phyloP scores from a whole-genome alignment of 306 rosid genomes.

The Quercus wislizeni region DNA sequence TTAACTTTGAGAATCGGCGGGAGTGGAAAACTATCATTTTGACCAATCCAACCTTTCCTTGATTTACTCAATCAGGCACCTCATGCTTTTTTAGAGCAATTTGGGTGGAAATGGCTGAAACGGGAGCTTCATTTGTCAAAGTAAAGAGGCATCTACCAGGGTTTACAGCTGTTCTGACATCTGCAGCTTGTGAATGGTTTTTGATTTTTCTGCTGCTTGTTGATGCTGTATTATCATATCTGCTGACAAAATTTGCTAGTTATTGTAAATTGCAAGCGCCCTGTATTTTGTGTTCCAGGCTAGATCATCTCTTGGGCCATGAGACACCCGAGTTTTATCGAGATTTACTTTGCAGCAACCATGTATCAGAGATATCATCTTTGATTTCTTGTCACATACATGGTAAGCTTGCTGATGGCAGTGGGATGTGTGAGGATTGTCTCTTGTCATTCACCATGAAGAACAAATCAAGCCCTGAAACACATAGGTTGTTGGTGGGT shows the following conservation, averaged over 20 bases:
- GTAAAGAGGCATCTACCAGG: slow-evolving; percentile 40
- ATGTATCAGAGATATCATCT: slow-evolving; percentile 62
- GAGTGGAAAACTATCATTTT: slow-evolving; percentile 23
- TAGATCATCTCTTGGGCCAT: slow-evolving; percentile 49
- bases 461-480: slow-evolving; percentile 26
- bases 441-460: slow-evolving; percentile 42
- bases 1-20: slow-evolving; percentile 30
- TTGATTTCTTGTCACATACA: slow-evolving; percentile 51
- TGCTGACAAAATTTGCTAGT: slow-evolving; percentile 60
- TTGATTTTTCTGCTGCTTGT: slow-evolving; percentile 71
- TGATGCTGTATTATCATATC: slow-evolving; percentile 55
- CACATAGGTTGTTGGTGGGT: slow-evolving; percentile 44
- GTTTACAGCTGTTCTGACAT: slow-evolving; percentile 39
- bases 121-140: slow-evolving; percentile 43
- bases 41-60: slow-evolving; percentile 7
- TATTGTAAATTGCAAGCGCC: slow-evolving; percentile 71
- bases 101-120: slow-evolving; percentile 47
- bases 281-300: slow-evolving; percentile 82
- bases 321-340: slow-evolving; percentile 41
- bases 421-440: slow-evolving; percentile 67
- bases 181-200: slow-evolving; percentile 89
- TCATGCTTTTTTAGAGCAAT: slow-evolving; percentile 30
- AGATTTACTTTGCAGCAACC: slow-evolving; percentile 59
- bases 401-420: slow-evolving; percentile 49
- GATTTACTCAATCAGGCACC: slow-evolving; percentile 17